Evolutionary conservation across 2,329 filamentous ascomycete species (phyloP).

Genomic region (Colletotrichum somersetense): DNA sequence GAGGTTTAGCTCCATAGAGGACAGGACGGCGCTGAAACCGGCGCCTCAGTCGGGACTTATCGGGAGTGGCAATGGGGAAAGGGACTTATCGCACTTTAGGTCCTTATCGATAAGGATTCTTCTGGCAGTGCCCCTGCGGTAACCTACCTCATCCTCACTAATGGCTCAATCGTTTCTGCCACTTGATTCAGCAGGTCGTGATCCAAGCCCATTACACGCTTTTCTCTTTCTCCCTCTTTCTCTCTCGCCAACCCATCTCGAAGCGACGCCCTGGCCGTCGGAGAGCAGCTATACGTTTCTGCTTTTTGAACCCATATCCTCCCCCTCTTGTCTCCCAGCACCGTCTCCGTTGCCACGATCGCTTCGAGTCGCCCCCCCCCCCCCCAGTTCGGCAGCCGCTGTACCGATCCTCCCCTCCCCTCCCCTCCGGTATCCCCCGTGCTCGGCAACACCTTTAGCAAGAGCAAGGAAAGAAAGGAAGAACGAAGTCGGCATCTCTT

Average conservation of each 20-base stretch:
- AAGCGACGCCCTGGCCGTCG: neutral
- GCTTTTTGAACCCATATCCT: neutral
- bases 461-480: neutral
- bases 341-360: slow-evolving; percentile 4
- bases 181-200: slow-evolving; percentile 32
- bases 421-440: slow-evolving; percentile 39
- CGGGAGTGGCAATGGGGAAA: slow-evolving; percentile 30
- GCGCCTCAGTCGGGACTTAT: slow-evolving; percentile 34
- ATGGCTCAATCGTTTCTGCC: slow-evolving; percentile 33
- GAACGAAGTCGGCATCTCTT: neutral
- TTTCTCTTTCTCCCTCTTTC: slow-evolving; percentile 9
- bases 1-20: slow-evolving; percentile 22
- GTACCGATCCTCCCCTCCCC: slow-evolving; percentile 21
- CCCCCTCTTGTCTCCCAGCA: neutral
- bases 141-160: slow-evolving; percentile 15
- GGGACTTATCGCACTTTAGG: slow-evolving; percentile 10
- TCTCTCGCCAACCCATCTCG: slow-evolving; percentile 16
- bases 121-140: slow-evolving; percentile 20
- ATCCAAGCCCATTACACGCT: slow-evolving; percentile 24
- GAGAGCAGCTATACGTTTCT: neutral
- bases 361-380: slow-evolving; percentile 4
- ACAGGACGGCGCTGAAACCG: slow-evolving; percentile 20
- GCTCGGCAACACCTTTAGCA: slow-evolving; percentile 8
- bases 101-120: slow-evolving; percentile 31
- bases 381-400: slow-evolving; percentile 32